Base-by-base conservation (phyloP, 2,329 filamentous ascomycete genomes). In the Colletotrichum godetiae region DNA sequence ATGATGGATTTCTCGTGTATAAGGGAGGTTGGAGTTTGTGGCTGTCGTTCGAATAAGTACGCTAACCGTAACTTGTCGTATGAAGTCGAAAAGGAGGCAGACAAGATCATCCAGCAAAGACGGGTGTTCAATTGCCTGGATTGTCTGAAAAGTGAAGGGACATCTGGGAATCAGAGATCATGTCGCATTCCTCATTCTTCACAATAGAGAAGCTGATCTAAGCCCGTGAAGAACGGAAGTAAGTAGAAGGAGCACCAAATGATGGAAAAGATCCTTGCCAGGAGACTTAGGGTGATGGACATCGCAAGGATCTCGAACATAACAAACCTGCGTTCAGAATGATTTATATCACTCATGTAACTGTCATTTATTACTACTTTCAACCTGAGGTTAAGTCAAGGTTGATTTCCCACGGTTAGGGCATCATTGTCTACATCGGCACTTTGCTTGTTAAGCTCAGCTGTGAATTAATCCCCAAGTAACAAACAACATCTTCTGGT, bases 91-190 rank as follows among this genome's bases (percentile, higher is more conserved):
- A 53, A 58, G 19, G 75, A 72, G 35, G 74, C 63, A n/a, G 33
- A 13, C 11, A 65, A 64, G 29, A 72, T 76, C 46, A 69, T 67
- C 22, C 67, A 74, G 29, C 56, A 70, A 31, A 37, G 68, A 33
- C 37, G 59, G 10, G 64, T 61, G 24, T 75, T 76, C 19, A 74
- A 74, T 19, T 76, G 74, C 42, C 74, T 75, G 7, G 71, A 75
- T 46, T 76, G 75, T 55, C 27, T 76, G 31, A 74, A 72, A 57
- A 68, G 57, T 15, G 22, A 64, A 0, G 75, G 63, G 3, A 4
- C 27, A 2, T 57, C 60, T n/a, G 56, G 55, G 5, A 57, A 57
- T 15, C 22, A 56, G 5, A 24, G 27, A 5, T 22, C 24, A 56
- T 73, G 71, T 10, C 52, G 60, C 6, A 49, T 66, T 12, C 46